phyloP scores from a whole-genome alignment of 306 rosid genomes.

The Vigna angularis region DNA sequence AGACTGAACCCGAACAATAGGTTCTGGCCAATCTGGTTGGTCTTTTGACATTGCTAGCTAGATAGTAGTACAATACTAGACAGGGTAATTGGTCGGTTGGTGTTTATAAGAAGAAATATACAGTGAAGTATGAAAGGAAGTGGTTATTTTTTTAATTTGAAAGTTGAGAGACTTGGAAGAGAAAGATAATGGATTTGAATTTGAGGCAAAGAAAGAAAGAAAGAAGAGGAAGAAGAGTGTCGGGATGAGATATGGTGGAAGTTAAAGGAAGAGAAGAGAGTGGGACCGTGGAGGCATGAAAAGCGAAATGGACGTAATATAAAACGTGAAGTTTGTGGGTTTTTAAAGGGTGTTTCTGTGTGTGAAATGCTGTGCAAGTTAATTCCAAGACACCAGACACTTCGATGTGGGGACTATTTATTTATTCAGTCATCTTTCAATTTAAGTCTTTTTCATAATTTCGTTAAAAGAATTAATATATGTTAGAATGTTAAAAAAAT shows the following conservation, averaged over 20 bases:
- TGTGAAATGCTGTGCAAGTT: conserved; percentile 4
- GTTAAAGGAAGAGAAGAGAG: conserved; percentile 25
- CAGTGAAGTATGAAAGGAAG: background rate
- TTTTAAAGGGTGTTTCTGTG: background rate
- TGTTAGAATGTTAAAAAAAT: no score
- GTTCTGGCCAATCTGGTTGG: conserved; percentile 92
- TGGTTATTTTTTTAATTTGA: background rate
- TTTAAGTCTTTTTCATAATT: no score
- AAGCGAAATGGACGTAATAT: conserved; percentile 51
- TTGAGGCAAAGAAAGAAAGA: background rate
- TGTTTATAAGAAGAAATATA: background rate
- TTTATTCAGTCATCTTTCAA: no score
- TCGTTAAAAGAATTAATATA: no score
- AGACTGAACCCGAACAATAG: conserved; percentile 85
- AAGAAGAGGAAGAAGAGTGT: background rate
- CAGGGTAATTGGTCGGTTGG: background rate
- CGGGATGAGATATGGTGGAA: conserved; percentile 42
- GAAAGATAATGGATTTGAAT: background rate
- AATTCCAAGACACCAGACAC: background rate
- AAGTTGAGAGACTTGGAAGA: background rate
- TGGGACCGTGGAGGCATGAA: conserved; percentile 38
- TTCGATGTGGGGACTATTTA: background rate
- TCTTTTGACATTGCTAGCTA: conserved; percentile 45
- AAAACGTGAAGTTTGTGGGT: conserved; percentile 68
- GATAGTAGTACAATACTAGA: background rate